These are phyloP conservation scores for Sistotremastrum suecicum DNA, from an alignment of 768 basidiomycete species.

Conservation along the genomic window DNA sequence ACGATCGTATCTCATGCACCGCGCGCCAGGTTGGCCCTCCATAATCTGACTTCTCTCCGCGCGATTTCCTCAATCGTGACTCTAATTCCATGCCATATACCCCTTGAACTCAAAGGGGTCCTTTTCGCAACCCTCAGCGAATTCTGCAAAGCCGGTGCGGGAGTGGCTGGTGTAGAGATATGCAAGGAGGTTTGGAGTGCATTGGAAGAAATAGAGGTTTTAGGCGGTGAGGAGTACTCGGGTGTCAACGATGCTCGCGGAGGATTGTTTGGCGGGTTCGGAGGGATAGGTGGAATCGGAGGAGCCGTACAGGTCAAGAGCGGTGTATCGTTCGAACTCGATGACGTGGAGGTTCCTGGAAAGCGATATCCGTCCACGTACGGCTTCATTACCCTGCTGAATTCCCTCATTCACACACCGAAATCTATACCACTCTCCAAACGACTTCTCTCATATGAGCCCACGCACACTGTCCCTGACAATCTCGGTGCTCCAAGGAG, in stretches of 20 bases:
- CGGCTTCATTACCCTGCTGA: constrained; percentile 73
- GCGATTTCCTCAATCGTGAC: constrained; percentile 70
- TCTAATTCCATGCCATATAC: constrained; percentile 66
- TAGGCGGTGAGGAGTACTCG: constrained; percentile 7
- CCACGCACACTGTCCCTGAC: constrained; percentile 68
- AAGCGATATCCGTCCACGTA: constrained; percentile 79
- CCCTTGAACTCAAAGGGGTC: constrained; percentile 81
- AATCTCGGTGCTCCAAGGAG: constrained; percentile 69
- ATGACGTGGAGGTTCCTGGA: constrained; percentile 70
- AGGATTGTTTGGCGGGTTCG: no score
- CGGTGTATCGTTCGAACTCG: constrained; percentile 78
- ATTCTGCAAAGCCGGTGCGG: constrained; percentile 74
- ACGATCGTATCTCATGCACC: constrained; percentile 64
- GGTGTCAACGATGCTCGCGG: no score
- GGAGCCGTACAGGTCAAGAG: constrained; percentile 41
- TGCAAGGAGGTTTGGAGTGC: constrained; percentile 72
- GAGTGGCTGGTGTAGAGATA: constrained; percentile 57
- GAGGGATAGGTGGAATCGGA: constrained; percentile 31
- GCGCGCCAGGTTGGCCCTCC: constrained; percentile 64
- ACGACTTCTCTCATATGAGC: constrained; percentile 40
- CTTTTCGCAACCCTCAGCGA: constrained; percentile 69
- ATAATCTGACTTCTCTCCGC: constrained; percentile 63
- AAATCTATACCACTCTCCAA: constrained; percentile 54
- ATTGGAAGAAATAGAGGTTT: constrained; percentile 72
- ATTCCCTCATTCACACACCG: constrained; percentile 71